Percentiles rank a stretch among this genome's conserved stretches.
Evolutionary conservation across 2,329 filamentous ascomycete species (phyloP).

Genomic region (Dactylellina leptospora): DNA sequence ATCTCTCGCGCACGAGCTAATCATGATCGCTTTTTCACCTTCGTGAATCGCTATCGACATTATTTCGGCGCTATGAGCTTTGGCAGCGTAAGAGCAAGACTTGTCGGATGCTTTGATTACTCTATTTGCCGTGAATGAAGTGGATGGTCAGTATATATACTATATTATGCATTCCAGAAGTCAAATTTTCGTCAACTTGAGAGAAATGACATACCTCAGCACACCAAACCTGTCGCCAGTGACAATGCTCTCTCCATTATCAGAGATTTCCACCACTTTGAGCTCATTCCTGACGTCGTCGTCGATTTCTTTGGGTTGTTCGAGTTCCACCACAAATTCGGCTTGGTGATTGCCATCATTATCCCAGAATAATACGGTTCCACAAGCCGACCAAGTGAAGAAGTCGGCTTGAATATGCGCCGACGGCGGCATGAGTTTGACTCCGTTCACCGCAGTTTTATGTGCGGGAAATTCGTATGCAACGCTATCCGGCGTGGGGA

Average conservation of each 20-base stretch:
- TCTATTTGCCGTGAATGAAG: conserved; percentile 60
- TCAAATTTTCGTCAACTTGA: neutral
- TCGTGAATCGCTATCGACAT: conserved; percentile 80
- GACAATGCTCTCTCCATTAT: conserved; percentile 73
- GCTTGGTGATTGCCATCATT: conserved; percentile 73
- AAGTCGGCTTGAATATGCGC: conserved; percentile 75
- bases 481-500: conserved; percentile 58
- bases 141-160: conserved; percentile 13
- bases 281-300: conserved; percentile 68
- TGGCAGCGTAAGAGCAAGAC: conserved; percentile 73
- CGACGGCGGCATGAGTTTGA: conserved; percentile 70
- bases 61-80: conserved; percentile 86
- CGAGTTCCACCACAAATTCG: conserved; percentile 73
- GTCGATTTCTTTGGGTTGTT: conserved; percentile 68
- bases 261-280: conserved; percentile 69
- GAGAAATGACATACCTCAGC: conserved; percentile 65
- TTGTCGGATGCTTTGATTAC: conserved; percentile 72
- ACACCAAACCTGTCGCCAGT: conserved; percentile 88
- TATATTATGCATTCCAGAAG: conserved; percentile 3
- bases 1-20: conserved; percentile 87
- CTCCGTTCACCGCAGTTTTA: conserved; percentile 75
- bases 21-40: conserved; percentile 69
- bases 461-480: conserved; percentile 67
- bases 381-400: conserved; percentile 86
- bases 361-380: conserved; percentile 84